Conservation (phyloP, 192 early-diverging fungal genomes). For the Mortierella hygrophila region DNA sequence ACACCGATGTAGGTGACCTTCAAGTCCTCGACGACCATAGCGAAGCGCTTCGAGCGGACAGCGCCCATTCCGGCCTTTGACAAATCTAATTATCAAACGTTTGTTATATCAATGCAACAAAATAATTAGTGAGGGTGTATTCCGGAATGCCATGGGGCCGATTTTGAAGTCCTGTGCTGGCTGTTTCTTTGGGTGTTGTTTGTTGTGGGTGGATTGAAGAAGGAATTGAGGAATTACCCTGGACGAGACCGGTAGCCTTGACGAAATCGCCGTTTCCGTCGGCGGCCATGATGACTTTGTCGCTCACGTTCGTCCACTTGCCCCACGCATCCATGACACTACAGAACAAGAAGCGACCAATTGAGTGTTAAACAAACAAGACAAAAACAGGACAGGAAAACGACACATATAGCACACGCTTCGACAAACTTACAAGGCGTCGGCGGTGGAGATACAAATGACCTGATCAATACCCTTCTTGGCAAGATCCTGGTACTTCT, state of each 20-base stretch:
- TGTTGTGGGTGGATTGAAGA: too few relatives aligned
- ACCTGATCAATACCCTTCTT: slow-evolving; percentile 69
- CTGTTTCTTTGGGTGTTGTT: neutral
- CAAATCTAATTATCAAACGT: slow-evolving; percentile 62
- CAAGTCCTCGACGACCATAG: slow-evolving; percentile 65
- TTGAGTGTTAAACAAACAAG: neutral
- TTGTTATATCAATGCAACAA: neutral
- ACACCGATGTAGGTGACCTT: slow-evolving; percentile 68
- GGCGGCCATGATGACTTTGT: slow-evolving; percentile 62
- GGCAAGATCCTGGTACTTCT: slow-evolving; percentile 58
- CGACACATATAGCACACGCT: neutral
- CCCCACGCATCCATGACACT: slow-evolving; percentile 75
- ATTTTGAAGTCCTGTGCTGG: neutral
- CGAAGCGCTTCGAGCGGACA: slow-evolving; percentile 65
- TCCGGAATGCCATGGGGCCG: too few relatives aligned
- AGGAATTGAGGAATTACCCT: slow-evolving; percentile 12
- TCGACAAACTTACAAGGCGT: slow-evolving; percentile 59
- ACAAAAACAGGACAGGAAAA: neutral
- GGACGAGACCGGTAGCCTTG: slow-evolving; percentile 41
- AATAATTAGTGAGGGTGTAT: neutral
- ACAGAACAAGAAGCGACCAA: neutral
- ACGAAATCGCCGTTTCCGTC: slow-evolving; percentile 66
- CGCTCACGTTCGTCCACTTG: slow-evolving; percentile 50
- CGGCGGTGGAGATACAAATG: slow-evolving; percentile 61
- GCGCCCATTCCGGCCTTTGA: slow-evolving; percentile 66